Evolutionary conservation across 2,329 filamentous ascomycete genomes (phyloP).

Genomic region (Beauveria bassiana): DNA sequence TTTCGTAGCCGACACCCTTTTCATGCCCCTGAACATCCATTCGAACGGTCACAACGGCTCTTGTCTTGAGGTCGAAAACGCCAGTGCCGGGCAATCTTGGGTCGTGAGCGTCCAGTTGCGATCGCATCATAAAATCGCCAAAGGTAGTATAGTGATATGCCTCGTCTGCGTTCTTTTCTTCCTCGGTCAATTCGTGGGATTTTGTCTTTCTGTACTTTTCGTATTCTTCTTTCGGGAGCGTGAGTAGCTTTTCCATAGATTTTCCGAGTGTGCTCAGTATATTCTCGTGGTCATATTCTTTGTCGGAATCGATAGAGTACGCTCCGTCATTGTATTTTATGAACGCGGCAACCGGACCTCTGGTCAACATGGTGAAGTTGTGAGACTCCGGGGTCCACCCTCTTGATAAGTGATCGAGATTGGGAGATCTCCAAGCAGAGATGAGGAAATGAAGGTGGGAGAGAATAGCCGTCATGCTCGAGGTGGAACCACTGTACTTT

Average conservation of each 20-base stretch:
- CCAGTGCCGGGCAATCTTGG: conserved; percentile 78
- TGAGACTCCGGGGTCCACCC: conserved; percentile 53
- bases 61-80: conserved; percentile 94
- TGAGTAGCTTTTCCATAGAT: conserved; percentile 93
- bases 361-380: conserved; percentile 64
- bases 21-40: conserved; percentile 73
- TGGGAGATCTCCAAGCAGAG: conserved; percentile 72
- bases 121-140: conserved; percentile 87
- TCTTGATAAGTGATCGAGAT: conserved; percentile 57
- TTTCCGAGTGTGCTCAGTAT: conserved; percentile 88
- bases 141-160: conserved; percentile 81
- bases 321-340: conserved; percentile 73
- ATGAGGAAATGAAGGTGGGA: conserved; percentile 90
- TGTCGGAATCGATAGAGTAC: conserved; percentile 95
- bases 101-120: conserved; percentile 88
- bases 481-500: conserved; percentile 91
- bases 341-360: conserved; percentile 72
- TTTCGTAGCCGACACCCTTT: conserved; percentile 77
- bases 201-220: conserved; percentile 71
- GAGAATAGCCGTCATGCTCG: conserved; percentile 85
- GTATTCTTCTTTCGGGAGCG: conserved; percentile 71
- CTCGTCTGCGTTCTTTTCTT: conserved; percentile 65
- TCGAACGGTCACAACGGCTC: conserved; percentile 83
- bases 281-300: conserved; percentile 77
- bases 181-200: conserved; percentile 61